Evolutionary conservation across 2,329 filamentous ascomycete species (phyloP), one percentile per base, ranked within the genome.

Genomic region (Sporothrix schenckii): DNA sequence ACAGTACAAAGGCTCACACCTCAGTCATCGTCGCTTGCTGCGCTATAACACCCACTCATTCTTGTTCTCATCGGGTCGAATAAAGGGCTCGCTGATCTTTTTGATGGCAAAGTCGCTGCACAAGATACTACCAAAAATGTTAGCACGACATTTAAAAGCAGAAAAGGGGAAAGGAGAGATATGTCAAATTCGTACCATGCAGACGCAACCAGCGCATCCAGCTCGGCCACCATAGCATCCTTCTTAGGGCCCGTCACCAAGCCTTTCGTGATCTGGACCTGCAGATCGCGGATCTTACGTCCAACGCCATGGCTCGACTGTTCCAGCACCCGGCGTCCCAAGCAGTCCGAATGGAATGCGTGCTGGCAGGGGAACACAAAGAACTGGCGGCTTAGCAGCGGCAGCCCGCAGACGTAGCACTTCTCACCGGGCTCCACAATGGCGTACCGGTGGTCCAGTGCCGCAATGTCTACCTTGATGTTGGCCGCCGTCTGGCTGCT

Each of bases 281-380:
- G 94, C 74, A 97, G 82, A 80, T 97, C 93, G 72, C 88, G 87
- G 75, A 99, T 97, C 74, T 92, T 86, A 78, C 90, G 90, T 19
- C 90, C 89, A 80, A 91, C 92, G 21, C 88, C 90, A 67, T 90
- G 83, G 0, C 93, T 92, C 1, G 91, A 89, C 74, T 93, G 90
- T 79, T 94, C 92, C 68, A 97, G 85, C 0, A 98, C 93, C 77
- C 91, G 91, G 76, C 88, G 90, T 0, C 93, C 94, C 65, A 99
- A 81, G 79, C 95, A 99, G 78, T 99, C 95, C 54, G 92, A 94
- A 80, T 99, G 95, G 77, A 99, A 99, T 3, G 94, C 92, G 80
- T 99, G 95, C 82, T 99, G 95, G 80, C 95, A 99, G 0, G 95
- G 95, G 75, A 99, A 99, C 21, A 99, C 95, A 75, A 98, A 99